Evolutionary conservation across 2,329 filamentous ascomycete species (phyloP).

Genomic region (Talaromyces atroroseus): DNA sequence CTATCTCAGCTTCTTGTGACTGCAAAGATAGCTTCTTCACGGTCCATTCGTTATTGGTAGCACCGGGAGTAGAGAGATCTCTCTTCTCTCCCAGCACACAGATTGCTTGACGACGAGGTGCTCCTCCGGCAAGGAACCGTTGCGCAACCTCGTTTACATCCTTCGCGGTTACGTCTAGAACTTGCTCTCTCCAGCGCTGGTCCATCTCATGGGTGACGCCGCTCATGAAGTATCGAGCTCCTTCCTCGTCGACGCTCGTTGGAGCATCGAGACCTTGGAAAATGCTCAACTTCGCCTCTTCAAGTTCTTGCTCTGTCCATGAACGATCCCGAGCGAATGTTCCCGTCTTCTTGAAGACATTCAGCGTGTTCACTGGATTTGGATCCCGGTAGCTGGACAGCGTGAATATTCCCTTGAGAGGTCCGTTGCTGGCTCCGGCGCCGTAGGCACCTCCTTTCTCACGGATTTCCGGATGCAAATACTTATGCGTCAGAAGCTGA

Average conservation of each 20-base stretch:
- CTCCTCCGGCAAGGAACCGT: constrained; percentile 61
- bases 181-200: constrained; percentile 71
- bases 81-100: constrained; percentile 75
- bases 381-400: constrained; percentile 97
- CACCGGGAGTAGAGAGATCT: constrained; percentile 55
- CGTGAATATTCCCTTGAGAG: constrained; percentile 78
- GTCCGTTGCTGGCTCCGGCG: constrained; percentile 76
- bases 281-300: constrained; percentile 91
- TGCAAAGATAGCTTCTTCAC: constrained; percentile 67
- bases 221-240: constrained; percentile 76
- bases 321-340: constrained; percentile 73
- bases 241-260: constrained; percentile 77
- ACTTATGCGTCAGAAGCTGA: constrained; percentile 90
- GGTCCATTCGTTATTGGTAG: constrained; percentile 58
- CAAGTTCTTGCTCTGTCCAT: constrained; percentile 80
- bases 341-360: constrained; percentile 77
- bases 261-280: constrained; percentile 92
- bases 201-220: constrained; percentile 86
- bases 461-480: constrained; percentile 93
- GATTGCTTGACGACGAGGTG: constrained; percentile 53
- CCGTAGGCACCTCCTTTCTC: constrained; percentile 97
- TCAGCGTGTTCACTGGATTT: constrained; percentile 82
- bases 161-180: constrained; percentile 77
- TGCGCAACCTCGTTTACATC: constrained; percentile 79
- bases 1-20: constrained; percentile 34